These are phyloP conservation scores for Alternaria rosae DNA, from an alignment of 2,329 filamentous ascomycete species.

Conservation along the genomic window DNA sequence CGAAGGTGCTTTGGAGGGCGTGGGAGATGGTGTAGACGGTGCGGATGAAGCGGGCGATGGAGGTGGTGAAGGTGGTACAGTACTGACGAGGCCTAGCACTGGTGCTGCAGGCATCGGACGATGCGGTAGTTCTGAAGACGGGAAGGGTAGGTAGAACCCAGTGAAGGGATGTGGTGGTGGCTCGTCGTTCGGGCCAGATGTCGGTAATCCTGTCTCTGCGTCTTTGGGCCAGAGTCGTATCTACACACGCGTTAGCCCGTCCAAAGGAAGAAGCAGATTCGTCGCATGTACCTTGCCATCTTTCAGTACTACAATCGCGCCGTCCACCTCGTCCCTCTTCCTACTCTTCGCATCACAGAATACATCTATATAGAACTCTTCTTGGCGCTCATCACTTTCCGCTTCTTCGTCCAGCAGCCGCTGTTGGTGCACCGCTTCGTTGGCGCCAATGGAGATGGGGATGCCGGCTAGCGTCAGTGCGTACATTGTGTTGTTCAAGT, in stretches of 20 bases:
- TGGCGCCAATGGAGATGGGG: conserved; percentile 58
- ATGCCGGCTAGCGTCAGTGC: conserved; percentile 52
- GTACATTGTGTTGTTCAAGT: conserved; percentile 29
- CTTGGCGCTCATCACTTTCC: conserved; percentile 56
- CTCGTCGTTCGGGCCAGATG: conserved; percentile 22
- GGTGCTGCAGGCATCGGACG: conserved; percentile 45
- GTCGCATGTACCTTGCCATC: conserved; percentile 52
- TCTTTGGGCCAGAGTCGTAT: conserved; percentile 49
- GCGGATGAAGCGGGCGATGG: conserved; percentile 45
- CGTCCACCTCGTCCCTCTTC: conserved; percentile 52
- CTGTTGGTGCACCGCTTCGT: conserved; percentile 59
- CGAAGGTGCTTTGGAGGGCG: background rate
- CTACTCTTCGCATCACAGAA: conserved; percentile 50
- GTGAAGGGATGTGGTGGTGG: conserved; percentile 57
- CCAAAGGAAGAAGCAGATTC: background rate
- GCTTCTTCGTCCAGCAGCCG: conserved; percentile 58
- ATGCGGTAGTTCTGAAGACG: conserved; percentile 52
- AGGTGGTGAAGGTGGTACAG: conserved; percentile 42
- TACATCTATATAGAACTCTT: conserved; percentile 60
- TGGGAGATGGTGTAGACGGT: conserved; percentile 19
- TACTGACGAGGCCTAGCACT: conserved; percentile 59
- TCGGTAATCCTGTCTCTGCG: conserved; percentile 37
- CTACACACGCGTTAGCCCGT: conserved; percentile 23
- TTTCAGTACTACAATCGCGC: conserved; percentile 54
- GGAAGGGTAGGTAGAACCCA: conserved; percentile 59